Conservation (phyloP, 2,329 filamentous ascomycete genomes). For the Aquanectria penicillioides region DNA sequence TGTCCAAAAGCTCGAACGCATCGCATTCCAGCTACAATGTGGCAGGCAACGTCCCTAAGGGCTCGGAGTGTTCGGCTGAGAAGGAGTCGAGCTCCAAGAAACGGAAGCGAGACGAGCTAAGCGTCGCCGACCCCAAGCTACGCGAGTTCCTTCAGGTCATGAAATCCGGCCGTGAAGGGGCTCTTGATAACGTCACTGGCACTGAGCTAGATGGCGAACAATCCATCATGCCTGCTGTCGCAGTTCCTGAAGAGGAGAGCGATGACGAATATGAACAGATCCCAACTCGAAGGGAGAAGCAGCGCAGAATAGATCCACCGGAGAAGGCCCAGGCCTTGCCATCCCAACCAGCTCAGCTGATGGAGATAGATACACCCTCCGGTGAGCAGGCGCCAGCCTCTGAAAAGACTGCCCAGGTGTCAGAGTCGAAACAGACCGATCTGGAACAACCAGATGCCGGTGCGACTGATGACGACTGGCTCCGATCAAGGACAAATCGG, state of each 20-base stretch:
- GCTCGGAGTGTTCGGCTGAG: constrained; percentile 34
- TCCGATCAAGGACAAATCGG: constrained; percentile 87
- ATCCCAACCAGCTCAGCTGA: constrained; percentile 30
- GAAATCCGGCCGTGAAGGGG: constrained; percentile 61
- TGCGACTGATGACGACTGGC: constrained; percentile 87
- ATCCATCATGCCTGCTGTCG: constrained; percentile 42
- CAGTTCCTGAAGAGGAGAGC: constrained; percentile 66
- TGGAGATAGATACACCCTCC: constrained; percentile 28
- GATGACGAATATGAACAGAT: constrained; percentile 81
- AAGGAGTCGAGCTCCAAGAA: constrained; percentile 65
- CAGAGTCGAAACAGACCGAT: constrained; percentile 34
- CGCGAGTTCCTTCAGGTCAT: constrained; percentile 89
- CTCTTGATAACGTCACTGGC: constrained; percentile 45
- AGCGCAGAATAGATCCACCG: constrained; percentile 49
- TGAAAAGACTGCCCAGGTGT: constrained; percentile 32
- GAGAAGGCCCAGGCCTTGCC: constrained; percentile 31
- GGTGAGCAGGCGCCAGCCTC: constrained; percentile 23
- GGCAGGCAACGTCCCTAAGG: constrained; percentile 27
- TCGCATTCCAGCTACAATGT: constrained; percentile 38
- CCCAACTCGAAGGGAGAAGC: constrained; percentile 61
- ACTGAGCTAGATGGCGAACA: constrained; percentile 32
- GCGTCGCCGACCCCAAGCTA: constrained; percentile 79
- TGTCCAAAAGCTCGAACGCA: constrained; percentile 41
- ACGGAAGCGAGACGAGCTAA: constrained; percentile 70
- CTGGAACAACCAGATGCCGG: constrained; percentile 45